Percentiles rank a stretch among this genome's conserved stretches.
These are phyloP conservation scores for Pestalotiopsis sp. DNA, from an alignment of 2,329 filamentous ascomycete genomes.

Conservation along the genomic window DNA sequence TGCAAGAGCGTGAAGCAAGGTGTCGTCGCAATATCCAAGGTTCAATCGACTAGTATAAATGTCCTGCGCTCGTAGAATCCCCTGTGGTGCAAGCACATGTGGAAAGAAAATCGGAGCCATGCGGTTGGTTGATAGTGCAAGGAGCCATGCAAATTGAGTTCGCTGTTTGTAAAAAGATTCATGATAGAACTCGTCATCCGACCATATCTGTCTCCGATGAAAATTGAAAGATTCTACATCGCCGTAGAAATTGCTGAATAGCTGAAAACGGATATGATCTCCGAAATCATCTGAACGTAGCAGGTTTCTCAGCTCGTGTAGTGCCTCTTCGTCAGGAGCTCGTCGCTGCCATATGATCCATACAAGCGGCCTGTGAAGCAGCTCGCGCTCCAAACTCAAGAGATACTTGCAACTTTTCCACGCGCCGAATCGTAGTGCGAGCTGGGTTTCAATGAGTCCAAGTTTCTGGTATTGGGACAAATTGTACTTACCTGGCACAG, in stretches of 20 bases:
- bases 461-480: background rate
- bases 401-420: background rate
- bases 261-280: background rate
- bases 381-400: background rate
- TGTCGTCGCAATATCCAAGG: background rate
- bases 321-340: background rate
- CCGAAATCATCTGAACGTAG: background rate
- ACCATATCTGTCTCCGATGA: background rate
- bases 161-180: background rate
- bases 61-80: background rate
- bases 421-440: background rate
- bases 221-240: background rate
- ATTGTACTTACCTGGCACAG: background rate
- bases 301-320: background rate
- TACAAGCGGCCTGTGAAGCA: background rate
- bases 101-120: background rate
- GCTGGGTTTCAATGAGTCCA: background rate
- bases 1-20: background rate
- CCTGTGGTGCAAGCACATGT: background rate
- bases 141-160: background rate
- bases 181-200: background rate
- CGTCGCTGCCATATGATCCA: background rate
- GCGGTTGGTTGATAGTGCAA: background rate
- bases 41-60: background rate
- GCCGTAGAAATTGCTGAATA: background rate